Percentiles rank a stretch among this genome's conserved stretches.
Evolutionary conservation across 257 asterid species (phyloP).

Genomic region (Fraxinus quadrangulata): DNA sequence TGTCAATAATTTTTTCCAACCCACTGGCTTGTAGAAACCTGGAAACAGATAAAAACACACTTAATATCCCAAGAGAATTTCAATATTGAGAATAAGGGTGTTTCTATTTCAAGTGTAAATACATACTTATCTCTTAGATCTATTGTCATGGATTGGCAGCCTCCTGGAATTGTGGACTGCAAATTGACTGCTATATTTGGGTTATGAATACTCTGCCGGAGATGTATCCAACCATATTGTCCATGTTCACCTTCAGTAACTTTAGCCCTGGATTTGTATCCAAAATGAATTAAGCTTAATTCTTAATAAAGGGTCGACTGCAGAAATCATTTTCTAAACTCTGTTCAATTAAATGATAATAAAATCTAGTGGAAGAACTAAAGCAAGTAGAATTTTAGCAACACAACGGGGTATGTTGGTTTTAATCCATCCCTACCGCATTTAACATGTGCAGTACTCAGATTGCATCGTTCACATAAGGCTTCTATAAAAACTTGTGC

Average conservation of each 20-base stretch:
- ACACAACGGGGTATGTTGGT: too few relatives aligned
- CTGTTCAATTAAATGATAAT: too few relatives aligned
- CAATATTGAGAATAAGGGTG: background rate
- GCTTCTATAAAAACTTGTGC: too few relatives aligned
- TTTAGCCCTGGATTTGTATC: slow-evolving; percentile 56
- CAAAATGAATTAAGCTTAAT: background rate
- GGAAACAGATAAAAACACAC: slow-evolving; percentile 11
- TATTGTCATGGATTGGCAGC: slow-evolving; percentile 69
- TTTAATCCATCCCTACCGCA: too few relatives aligned
- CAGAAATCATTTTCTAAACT: background rate
- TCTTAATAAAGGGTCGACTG: background rate
- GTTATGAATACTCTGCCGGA: slow-evolving; percentile 91
- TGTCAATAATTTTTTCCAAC: slow-evolving; percentile 58
- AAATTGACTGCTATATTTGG: slow-evolving; percentile 88
- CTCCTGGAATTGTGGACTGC: slow-evolving; percentile 73
- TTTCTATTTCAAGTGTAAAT: background rate
- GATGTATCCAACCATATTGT: slow-evolving; percentile 79
- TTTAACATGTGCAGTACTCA: too few relatives aligned
- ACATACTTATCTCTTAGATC: slow-evolving; percentile 64
- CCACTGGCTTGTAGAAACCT: slow-evolving; percentile 74
- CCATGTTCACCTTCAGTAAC: slow-evolving; percentile 51
- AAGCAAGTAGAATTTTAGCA: background rate
- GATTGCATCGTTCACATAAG: too few relatives aligned
- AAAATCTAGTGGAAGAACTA: background rate
- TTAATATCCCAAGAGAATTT: background rate